Conservation (phyloP, 1,284 basidiomycete species). For the Apiotrichum sp. region DNA sequence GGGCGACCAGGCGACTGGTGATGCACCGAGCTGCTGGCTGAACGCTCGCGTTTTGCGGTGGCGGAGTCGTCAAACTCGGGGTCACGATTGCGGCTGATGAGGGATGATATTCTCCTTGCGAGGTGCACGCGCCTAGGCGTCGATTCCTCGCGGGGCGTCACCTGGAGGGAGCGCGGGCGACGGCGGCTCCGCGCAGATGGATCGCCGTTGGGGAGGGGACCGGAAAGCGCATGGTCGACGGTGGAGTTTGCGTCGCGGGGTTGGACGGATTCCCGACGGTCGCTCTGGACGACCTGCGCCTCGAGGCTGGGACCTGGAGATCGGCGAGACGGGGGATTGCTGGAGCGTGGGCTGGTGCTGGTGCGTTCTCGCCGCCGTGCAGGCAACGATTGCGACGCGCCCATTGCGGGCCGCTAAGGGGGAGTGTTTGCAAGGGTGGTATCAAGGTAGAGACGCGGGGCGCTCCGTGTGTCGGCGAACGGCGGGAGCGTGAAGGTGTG, state of each 20-base stretch:
- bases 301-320: slow-evolving; percentile 4
- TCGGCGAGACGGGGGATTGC: neutral
- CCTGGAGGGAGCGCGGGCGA: slow-evolving; percentile 6
- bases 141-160: slow-evolving; percentile 3
- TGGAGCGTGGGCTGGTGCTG: neutral
- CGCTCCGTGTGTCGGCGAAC: too few relatives aligned
- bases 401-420: slow-evolving; percentile 23
- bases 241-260: too few relatives aligned
- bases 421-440: too few relatives aligned
- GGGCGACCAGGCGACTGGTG: slow-evolving; percentile 2
- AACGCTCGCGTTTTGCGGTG: slow-evolving; percentile 13
- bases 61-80: neutral
- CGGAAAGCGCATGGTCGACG: too few relatives aligned
- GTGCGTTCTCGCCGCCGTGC: slow-evolving; percentile 1
- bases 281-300: too few relatives aligned
- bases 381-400: slow-evolving; percentile 26
- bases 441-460: too few relatives aligned
- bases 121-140: neutral
- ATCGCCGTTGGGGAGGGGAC: neutral
- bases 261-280: too few relatives aligned
- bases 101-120: neutral
- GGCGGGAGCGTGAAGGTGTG: too few relatives aligned
- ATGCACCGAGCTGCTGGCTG: slow-evolving; percentile 8
- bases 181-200: slow-evolving; percentile 5
- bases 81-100: neutral